Percentiles rank a stretch among this genome's conserved stretches.
Conservation (phyloP, 129 eudicot species). For the Erigeron canadensis region DNA sequence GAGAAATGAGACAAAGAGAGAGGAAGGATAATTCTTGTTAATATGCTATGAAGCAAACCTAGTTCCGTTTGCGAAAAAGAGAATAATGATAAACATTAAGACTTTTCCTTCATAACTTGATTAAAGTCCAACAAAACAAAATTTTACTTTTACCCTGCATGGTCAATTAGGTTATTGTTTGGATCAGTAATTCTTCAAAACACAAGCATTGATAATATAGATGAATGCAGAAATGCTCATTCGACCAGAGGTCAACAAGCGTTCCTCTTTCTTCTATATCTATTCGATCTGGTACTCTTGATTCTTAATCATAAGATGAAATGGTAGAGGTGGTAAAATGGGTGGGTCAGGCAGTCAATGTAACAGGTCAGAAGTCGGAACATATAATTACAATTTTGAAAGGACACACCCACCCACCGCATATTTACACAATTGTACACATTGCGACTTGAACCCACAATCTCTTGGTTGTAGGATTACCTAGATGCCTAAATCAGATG, state of each 20-base stretch:
- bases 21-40: background rate
- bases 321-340: too few species aligned
- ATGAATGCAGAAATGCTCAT: background rate
- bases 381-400: too few species aligned
- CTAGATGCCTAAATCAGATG: too few species aligned
- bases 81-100: background rate
- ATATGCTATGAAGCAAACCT: background rate
- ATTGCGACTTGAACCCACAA: too few species aligned
- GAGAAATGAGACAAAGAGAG: too few species aligned
- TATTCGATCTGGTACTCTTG: background rate
- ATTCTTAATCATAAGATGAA: background rate
- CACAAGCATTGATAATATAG: background rate
- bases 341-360: too few species aligned
- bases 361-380: too few species aligned
- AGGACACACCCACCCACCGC: too few species aligned
- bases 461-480: too few species aligned
- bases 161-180: background rate
- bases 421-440: too few species aligned
- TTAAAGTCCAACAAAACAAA: background rate
- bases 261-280: background rate
- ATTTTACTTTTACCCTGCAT: background rate
- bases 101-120: background rate
- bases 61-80: background rate
- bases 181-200: background rate
- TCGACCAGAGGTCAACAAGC: background rate